phyloP scores from a whole-genome alignment of 345 rosid species.

The Psidium friedrichsthalianum region DNA sequence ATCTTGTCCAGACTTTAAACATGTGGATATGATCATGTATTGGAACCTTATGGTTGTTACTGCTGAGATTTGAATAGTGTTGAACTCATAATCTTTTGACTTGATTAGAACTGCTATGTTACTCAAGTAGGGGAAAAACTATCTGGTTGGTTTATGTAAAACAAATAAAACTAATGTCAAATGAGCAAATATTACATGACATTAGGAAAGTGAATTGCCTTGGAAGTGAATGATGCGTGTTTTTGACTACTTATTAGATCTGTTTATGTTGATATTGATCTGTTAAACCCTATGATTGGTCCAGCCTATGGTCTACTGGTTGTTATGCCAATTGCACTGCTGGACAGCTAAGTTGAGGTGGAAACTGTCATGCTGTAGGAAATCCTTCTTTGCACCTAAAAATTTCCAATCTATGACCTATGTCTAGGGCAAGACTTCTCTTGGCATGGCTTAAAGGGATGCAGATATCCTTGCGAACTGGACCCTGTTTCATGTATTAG shows the following conservation, averaged over 20 bases:
- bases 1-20: not conserved
- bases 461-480: not conserved
- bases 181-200: not conserved
- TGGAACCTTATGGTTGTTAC: not conserved
- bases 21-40: not conserved
- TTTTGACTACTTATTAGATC: not conserved
- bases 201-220: not conserved
- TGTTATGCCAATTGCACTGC: constrained; percentile 2
- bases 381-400: not conserved
- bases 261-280: not conserved
- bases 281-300: not conserved
- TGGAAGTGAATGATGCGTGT: not conserved
- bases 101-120: not conserved
- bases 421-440: not conserved
- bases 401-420: not conserved
- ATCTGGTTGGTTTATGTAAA: not conserved
- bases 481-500: not conserved
- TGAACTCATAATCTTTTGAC: not conserved
- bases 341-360: not conserved
- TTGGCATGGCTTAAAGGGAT: not conserved
- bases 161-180: not conserved
- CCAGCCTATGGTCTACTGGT: not conserved
- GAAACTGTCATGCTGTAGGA: not conserved
- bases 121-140: not conserved
- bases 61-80: not conserved